Evolutionary conservation across 1,139 yeast species (phyloP), one percentile per base, ranked within the genome.

Genomic region (Sugiyamaella pinicola): DNA sequence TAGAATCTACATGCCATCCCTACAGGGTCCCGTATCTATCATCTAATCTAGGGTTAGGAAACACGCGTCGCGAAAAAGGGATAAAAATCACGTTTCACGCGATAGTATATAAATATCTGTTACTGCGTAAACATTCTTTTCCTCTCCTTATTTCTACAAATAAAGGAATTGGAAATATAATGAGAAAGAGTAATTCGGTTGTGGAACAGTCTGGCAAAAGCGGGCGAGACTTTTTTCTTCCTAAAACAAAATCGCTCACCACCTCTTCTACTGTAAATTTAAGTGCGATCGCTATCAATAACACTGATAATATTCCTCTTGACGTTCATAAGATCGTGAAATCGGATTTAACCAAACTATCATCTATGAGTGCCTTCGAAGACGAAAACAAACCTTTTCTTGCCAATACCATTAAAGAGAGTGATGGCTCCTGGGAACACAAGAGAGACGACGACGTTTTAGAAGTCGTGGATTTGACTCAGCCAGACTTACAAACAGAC

Each of bases 391-490:
- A 19, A 8, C 46, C 37, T 4, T n/a, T 15, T 22, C 7, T 7
- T 22, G 15, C 21, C 24, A 17, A 8, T 40, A 10, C n/a, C 10
- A 22, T 17, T 24, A 18, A 26, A 5, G 31, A 26, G 1, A n/a
- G n/a, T n/a, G n/a, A n/a, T n/a, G n/a, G n/a, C n/a, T n/a, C n/a
- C n/a, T n/a, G n/a, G n/a, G 29, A 28, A 4, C 10, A 10, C 29
- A 13, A 18, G 26, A 18, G 18, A 10, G 18, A 26, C 4, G 47
- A 31, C 8, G n/a, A n/a, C n/a, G n/a, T n/a, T n/a, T n/a, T 24
- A n/a, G 48, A 13, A 37, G 29, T 38, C 7, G 10, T 46, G 26
- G 49, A 46, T 38, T 24, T 46, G n/a, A 37, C 49, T 28, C 44
- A 37, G 24, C 21, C 49, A 26, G 49, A 46, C 19, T 38, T 44